phyloP scores from a whole-genome alignment of 1,139 yeast genomes.

The Dujonia santamariae region DNA sequence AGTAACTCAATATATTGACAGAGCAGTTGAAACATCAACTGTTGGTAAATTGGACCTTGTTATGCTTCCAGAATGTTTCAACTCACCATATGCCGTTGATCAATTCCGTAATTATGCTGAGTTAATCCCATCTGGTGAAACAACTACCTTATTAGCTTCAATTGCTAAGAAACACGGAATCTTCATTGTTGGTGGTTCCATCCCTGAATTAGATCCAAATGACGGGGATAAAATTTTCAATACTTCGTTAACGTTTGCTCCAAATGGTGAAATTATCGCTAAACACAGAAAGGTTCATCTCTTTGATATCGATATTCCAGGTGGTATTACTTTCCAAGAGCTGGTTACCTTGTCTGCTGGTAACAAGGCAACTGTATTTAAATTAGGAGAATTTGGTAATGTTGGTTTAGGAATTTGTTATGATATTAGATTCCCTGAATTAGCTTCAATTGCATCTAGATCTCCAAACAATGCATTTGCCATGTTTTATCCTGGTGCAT shows the following conservation, averaged over 20 bases:
- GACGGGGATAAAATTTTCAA: constrained; percentile 64
- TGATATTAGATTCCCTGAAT: constrained; percentile 89
- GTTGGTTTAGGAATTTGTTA: constrained; percentile 91
- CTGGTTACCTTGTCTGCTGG: constrained; percentile 76
- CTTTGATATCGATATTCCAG: constrained; percentile 89
- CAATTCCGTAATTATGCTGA: constrained; percentile 88
- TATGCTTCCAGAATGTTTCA: constrained; percentile 91
- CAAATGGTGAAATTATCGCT: constrained; percentile 70
- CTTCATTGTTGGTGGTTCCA: constrained; percentile 83
- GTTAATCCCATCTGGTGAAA: constrained; percentile 64
- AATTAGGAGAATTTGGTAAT: constrained; percentile 66
- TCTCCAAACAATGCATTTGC: constrained; percentile 69
- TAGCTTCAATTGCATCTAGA: constrained; percentile 79
- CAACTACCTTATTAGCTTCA: constrained; percentile 56
- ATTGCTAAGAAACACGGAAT: constrained; percentile 63
- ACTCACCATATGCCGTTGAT: constrained; percentile 88
- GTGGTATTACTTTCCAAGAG: constrained; percentile 83
- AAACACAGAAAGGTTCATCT: constrained; percentile 87
- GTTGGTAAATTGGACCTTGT: constrained; percentile 48
- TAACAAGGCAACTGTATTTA: constrained; percentile 71
- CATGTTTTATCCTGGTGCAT: constrained; percentile 93
- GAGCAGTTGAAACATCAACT: constrained; percentile 47
- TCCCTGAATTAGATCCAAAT: constrained; percentile 62
- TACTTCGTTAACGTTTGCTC: constrained; percentile 75
- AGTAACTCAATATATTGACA: constrained; percentile 46